phyloP scores from a whole-genome alignment of 345 rosid species.

The Acer negundo region DNA sequence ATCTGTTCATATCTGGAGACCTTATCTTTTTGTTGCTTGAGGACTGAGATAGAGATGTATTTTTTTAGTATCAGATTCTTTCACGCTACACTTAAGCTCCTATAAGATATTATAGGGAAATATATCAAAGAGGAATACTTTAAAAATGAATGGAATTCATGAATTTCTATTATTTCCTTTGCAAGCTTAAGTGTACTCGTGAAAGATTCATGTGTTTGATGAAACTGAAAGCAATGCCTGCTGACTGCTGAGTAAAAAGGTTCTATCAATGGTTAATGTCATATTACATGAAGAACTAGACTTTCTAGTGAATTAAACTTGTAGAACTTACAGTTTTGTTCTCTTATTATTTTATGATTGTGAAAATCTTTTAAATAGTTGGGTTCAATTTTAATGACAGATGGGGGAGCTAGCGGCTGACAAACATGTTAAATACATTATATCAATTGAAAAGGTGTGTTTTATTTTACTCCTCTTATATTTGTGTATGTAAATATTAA shows the following conservation, averaged over 20 bases:
- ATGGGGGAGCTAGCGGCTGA: constrained; percentile 68
- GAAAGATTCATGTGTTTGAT: background rate
- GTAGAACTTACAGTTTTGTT: background rate
- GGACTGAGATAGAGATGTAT: background rate
- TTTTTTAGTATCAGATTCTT: background rate
- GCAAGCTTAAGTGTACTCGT: background rate
- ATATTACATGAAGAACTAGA: background rate
- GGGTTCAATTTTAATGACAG: constrained; percentile 27
- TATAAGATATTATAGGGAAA: background rate
- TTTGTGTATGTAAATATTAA: background rate
- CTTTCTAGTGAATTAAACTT: background rate
- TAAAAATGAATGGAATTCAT: background rate
- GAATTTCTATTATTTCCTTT: background rate
- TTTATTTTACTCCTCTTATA: background rate
- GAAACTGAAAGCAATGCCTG: background rate
- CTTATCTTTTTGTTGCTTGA: background rate
- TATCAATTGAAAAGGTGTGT: constrained; percentile 68
- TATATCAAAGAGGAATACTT: background rate
- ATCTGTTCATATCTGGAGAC: background rate
- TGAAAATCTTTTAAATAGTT: constrained; percentile 14
- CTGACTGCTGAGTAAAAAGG: background rate
- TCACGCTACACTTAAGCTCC: background rate
- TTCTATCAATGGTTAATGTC: background rate
- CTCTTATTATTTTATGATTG: background rate
- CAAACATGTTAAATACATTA: constrained; percentile 64